Base-by-base conservation (phyloP, 2,329 filamentous ascomycete species). In the Lecanoromycetidae sp. region DNA sequence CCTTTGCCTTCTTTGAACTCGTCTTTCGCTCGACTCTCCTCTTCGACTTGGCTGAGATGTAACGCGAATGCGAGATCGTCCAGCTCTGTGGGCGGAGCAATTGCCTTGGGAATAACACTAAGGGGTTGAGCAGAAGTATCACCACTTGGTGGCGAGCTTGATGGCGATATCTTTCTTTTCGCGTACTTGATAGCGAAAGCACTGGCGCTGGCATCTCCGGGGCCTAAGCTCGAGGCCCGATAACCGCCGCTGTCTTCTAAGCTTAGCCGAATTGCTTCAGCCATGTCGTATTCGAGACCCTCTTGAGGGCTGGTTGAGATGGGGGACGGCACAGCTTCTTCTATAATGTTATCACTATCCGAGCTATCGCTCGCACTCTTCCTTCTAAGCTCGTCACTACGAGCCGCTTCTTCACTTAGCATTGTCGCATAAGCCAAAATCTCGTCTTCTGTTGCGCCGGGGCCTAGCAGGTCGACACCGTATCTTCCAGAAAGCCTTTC, bases 401-500 rank as follows among this genome's bases (percentile, higher is more conserved):
- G 68, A 39, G 72, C 66, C 6, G 70, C 65, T 56, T 82, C 78
- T 58, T 80, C 71, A 41, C 76, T 80, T 29, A 82, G 60, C 60
- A 82, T 66, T 12, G 73, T 71, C 6, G 78, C 78, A 58, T 80
- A 81, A 2, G 76, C 75, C 20, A 82, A 57, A 41, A 79, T 68
- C 54, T 81, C 75, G 45, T 81, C 78, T 55, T 82, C 77, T 48
- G 65, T 74, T 3, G 71, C 67, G 44, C 69, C 72, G 2, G 68
- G 67, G 0, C 71, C 74, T 2, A 81, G 63, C 8, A 95, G 66
- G 27, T 87, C 86, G 2, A 91, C 78, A 5, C 91, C 91, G 58
- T 94, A 98, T 29, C 90, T 79, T 25, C 77, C 80, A 29, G 78
- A 82, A 22, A 96, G 70, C 20, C 80, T 79, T 13, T 79, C 75